phyloP scores from a whole-genome alignment of 805 yeast genomes.

The Candida nemodendra region DNA sequence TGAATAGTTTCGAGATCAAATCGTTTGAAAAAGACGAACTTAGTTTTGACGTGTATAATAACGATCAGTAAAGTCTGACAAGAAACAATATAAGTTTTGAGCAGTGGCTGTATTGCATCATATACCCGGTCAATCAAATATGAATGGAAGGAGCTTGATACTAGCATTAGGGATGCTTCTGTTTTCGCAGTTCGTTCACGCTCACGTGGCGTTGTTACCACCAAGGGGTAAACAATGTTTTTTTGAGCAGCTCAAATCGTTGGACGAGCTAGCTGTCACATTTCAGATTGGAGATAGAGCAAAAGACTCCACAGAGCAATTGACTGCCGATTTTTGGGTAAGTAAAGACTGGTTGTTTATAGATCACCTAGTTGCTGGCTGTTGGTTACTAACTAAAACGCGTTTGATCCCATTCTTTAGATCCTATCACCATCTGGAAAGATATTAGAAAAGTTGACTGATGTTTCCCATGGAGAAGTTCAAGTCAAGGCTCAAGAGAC shows the following conservation, averaged over 20 bases:
- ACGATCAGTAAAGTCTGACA: too few relatives aligned
- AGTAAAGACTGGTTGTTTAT: constrained; percentile 6
- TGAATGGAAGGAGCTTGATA: constrained; percentile 4
- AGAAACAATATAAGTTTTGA: too few relatives aligned
- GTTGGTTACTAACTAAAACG: constrained; percentile 1
- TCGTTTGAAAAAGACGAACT: too few relatives aligned
- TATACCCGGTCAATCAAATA: neutral
- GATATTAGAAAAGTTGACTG: constrained; percentile 48
- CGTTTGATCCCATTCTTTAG: constrained; percentile 2
- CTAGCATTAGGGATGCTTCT: constrained; percentile 13
- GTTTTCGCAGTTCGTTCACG: constrained; percentile 31
- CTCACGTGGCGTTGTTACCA: constrained; percentile 81
- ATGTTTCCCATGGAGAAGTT: constrained; percentile 79
- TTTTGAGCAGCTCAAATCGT: constrained; percentile 74
- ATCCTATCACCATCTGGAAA: constrained; percentile 42
- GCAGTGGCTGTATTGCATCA: too few relatives aligned
- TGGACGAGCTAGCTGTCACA: constrained; percentile 83
- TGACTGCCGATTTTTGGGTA: constrained; percentile 64
- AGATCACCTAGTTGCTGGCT: too few relatives aligned
- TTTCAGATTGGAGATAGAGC: constrained; percentile 95
- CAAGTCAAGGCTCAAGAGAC: constrained; percentile 58
- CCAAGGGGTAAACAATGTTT: constrained; percentile 87
- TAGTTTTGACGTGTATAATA: too few relatives aligned
- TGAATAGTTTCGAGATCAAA: too few relatives aligned
- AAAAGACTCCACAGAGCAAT: constrained; percentile 64